Evolutionary conservation across 139 green algal species (phyloP), one percentile per base, ranked within the genome.

Genomic region (Gonium pectorale): DNA sequence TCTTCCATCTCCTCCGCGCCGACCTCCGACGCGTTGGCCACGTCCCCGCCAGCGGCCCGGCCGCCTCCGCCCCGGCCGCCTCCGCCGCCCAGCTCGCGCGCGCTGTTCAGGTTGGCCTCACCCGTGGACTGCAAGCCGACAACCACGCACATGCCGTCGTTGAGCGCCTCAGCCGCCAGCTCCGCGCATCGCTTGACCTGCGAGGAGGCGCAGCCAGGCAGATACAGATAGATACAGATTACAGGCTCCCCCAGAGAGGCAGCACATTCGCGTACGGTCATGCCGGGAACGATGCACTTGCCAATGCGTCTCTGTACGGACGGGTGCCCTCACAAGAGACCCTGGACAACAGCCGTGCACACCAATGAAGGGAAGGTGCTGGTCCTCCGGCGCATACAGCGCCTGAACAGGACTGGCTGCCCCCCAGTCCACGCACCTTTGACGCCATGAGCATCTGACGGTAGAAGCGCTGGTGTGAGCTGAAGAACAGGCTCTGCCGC

Each of bases 61-160:
- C 56, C 24, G 19, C 21, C 56, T 17, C 56, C 56, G 8, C 19
- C 56, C 21, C 22, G 19, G 21, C 56, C 56, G 19, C 21, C 21
- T 17, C 56, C 56, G 24, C 21, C 56, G 19, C 56, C 56, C 6
- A 35, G 26, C 44, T 67, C 80, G 35, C 44, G 59, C 9, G 85
- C 67, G 26, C 79, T 62, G n/a, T 82, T 60, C 85, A 90, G 93
- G 88, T 93, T 95, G 68, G 95, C 92, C 87, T 98, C 96, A n/a
- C 96, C 96, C 13, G 96, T 97, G 71, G 78, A 92, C 89, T 97
- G 95, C 84, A 98, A 81, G 4, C 95, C 94, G 29, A 97, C 95
- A 43, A 97, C 95, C 22, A 96, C 93, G 24, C 86, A 93, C 87
- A 94, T 93, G 54, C 90, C 89, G 5, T 90, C 43, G 33, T 78